Conservation (phyloP, 2,329 filamentous ascomycete genomes). For the Periconia macrospinosa region DNA sequence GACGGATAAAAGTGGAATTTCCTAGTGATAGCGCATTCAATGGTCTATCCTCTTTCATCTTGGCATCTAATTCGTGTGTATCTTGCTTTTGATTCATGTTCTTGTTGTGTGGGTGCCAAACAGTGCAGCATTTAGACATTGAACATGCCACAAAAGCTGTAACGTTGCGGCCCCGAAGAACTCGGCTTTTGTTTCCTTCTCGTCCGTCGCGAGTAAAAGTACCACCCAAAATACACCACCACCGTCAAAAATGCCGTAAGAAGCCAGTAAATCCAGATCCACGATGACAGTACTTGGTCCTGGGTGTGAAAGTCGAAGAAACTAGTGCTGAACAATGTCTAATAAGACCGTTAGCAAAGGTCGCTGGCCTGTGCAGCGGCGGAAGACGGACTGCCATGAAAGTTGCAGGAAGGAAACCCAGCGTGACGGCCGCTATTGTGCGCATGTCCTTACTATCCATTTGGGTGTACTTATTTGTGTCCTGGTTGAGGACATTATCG, state of each 20-base stretch:
- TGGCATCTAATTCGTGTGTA: no score
- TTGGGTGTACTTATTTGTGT: background rate
- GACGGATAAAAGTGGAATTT: no score
- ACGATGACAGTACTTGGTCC: background rate
- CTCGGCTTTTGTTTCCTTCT: no score
- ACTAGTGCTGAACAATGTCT: slow-evolving; percentile 1
- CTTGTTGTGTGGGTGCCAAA: no score
- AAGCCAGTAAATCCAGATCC: slow-evolving; percentile 1
- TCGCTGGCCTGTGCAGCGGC: background rate
- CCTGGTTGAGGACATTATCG: slow-evolving; percentile 4
- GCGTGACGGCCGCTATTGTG: slow-evolving; percentile 6
- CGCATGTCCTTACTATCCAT: slow-evolving; percentile 5
- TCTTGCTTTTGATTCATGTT: no score
- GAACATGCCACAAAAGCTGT: no score
- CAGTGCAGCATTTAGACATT: no score
- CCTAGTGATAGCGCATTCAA: no score
- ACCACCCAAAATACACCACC: slow-evolving; percentile 1
- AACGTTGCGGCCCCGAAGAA: no score
- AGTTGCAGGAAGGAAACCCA: slow-evolving; percentile 2
- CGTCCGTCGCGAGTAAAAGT: background rate
- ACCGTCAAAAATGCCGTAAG: background rate
- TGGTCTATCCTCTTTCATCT: no score
- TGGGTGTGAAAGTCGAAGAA: slow-evolving; percentile 1
- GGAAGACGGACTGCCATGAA: slow-evolving; percentile 1
- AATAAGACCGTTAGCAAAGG: background rate